A percentile compares a stretch with the other conserved stretches of the same genome.
Conservation (phyloP, 1,284 basidiomycete species). For the Chondrostereum purpureum region DNA sequence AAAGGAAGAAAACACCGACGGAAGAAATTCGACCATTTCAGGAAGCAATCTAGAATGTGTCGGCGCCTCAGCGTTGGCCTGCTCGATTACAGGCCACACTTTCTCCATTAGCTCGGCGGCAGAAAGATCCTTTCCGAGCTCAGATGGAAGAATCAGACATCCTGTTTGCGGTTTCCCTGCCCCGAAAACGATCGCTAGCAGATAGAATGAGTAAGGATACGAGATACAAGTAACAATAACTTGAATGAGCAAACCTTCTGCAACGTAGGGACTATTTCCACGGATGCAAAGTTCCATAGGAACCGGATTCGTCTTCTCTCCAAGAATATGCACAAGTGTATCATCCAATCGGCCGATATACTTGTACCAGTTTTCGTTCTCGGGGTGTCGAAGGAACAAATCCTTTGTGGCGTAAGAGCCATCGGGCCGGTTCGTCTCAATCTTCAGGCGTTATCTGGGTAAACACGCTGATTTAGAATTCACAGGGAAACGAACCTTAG, state of each 20-base stretch:
- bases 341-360: slow-evolving; percentile 58
- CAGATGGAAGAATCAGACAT: slow-evolving; percentile 49
- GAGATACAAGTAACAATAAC: too few relatives aligned
- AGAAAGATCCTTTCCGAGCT: slow-evolving; percentile 28
- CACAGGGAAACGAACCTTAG: slow-evolving; percentile 28
- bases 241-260: slow-evolving; percentile 17
- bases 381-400: slow-evolving; percentile 42
- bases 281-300: slow-evolving; percentile 37
- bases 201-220: slow-evolving; percentile 17
- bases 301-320: slow-evolving; percentile 55
- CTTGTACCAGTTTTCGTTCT: slow-evolving; percentile 37
- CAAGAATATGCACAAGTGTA: slow-evolving; percentile 42
- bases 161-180: slow-evolving; percentile 46
- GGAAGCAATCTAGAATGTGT: slow-evolving; percentile 44
- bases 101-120: slow-evolving; percentile 31
- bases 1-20: slow-evolving; percentile 24
- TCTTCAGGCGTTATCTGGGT: slow-evolving; percentile 14
- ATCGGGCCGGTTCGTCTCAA: slow-evolving; percentile 47
- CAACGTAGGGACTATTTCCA: slow-evolving; percentile 36
- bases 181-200: slow-evolving; percentile 54
- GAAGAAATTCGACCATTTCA: slow-evolving; percentile 45
- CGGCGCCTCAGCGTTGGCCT: slow-evolving; percentile 45
- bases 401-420: slow-evolving; percentile 57
- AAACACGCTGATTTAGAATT: neutral
- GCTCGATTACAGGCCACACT: slow-evolving; percentile 41